Percentiles rank a stretch among this genome's conserved stretches.
Evolutionary conservation across 2,329 filamentous ascomycete genomes (phyloP).

Genomic region (Paramyrothecium sp.): DNA sequence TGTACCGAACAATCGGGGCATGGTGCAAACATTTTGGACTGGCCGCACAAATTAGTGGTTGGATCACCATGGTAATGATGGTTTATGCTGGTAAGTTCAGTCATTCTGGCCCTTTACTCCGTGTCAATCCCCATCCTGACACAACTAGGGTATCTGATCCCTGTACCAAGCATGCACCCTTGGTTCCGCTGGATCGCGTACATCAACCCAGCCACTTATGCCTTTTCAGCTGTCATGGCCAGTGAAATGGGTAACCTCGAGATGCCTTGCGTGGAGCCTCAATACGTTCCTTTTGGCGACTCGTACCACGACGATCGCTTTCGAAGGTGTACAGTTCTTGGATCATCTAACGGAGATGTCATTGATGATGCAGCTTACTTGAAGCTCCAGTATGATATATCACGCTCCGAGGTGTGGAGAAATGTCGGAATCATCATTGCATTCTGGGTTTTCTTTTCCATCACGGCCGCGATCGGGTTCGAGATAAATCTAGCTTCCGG

Average conservation of each 20-base stretch:
- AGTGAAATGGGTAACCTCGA: slow-evolving; percentile 56
- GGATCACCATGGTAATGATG: slow-evolving; percentile 23
- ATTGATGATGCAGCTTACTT: slow-evolving; percentile 56
- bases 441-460: slow-evolving; percentile 68
- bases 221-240: slow-evolving; percentile 60
- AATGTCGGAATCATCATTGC: slow-evolving; percentile 74
- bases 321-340: slow-evolving; percentile 47
- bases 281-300: slow-evolving; percentile 51
- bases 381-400: slow-evolving; percentile 47
- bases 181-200: slow-evolving; percentile 58
- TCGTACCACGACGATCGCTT: slow-evolving; percentile 26
- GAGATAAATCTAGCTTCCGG: slow-evolving; percentile 40
- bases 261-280: slow-evolving; percentile 55
- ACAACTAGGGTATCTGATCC: slow-evolving; percentile 52
- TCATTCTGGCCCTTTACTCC: not conserved
- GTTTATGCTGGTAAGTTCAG: slow-evolving; percentile 26
- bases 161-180: slow-evolving; percentile 41
- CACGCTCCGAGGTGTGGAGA: slow-evolving; percentile 58
- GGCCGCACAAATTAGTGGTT: slow-evolving; percentile 21
- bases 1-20: slow-evolving; percentile 67
- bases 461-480: slow-evolving; percentile 64
- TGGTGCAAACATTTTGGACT: slow-evolving; percentile 49
- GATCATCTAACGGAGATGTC: slow-evolving; percentile 34
- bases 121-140: slow-evolving; percentile 44
- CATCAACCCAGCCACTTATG: slow-evolving; percentile 50